Base-by-base conservation (phyloP, 2,329 filamentous ascomycete species). In the Diaporthe australafricana region DNA sequence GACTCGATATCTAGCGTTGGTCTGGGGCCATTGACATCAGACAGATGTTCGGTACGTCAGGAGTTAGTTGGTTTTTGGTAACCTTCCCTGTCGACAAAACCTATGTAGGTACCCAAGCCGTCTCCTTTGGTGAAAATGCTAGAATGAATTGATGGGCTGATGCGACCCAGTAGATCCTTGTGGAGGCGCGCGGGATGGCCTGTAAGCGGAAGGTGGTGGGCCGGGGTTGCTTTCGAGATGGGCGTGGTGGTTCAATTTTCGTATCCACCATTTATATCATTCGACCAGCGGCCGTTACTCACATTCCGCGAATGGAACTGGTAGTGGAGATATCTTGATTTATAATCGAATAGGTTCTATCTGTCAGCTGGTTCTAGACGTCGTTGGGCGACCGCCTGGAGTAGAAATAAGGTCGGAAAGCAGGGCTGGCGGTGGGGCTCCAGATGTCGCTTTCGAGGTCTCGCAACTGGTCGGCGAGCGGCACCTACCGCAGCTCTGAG, bases 141-240 rank as follows among this genome's bases (percentile, higher is more conserved):
- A n/a, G 3, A 5, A 20, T 42, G n/a, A 22, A 9, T 22, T n/a
- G 20, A 40, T 57, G 27, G 35, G 56, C 56, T 38, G 56, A 60
- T 60, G 38, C 35, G 22, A 20, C 56, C 35, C 6, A 6, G 8
- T 11, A 30, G 9, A 22, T 16, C 56, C 56, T 35, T 42, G 56
- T 20, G 56, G 38, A 60, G 56, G 56, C 56, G 56, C 56, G 56
- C 38, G 56, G 56, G 56, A 60, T 27, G 56, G 38, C 27, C 38
- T 17, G 8, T 25, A 60, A 45, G 38, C 56, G 56, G 56, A 60
- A 60, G 56, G 56, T 60, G 22, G 56, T 45, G 56, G 38, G 38
- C 38, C 38, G 16, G 35, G 56, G 56, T 42, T 30, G 35, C 56
- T 38, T 16, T 45, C 35, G 12, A 57, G 22, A 42, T 57, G 55